phyloP scores from a whole-genome alignment of 257 asterid genomes.

The Primulina tabacum region DNA sequence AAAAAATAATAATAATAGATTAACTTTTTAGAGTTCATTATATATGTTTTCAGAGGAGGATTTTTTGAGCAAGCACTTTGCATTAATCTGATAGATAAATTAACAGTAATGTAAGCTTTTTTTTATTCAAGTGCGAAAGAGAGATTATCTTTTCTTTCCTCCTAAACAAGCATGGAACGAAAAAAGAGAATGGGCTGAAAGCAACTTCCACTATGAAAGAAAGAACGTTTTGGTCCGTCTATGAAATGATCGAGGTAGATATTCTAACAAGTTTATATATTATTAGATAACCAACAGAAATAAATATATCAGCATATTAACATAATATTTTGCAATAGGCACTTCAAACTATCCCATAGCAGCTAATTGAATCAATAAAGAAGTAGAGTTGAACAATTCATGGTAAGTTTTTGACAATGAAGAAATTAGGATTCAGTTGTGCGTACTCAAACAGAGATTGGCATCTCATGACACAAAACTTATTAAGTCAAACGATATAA shows the following conservation, averaged over 20 bases:
- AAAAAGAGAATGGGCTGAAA: not conserved
- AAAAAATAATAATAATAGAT: too few relatives aligned
- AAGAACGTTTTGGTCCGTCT: too few relatives aligned
- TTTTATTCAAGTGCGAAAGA: not conserved
- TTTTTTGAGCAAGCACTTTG: too few relatives aligned
- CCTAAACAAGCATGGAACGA: not conserved
- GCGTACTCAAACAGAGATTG: conserved; percentile 16
- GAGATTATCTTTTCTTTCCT: not conserved
- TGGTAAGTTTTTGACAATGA: not conserved
- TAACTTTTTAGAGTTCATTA: too few relatives aligned
- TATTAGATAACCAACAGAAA: too few relatives aligned
- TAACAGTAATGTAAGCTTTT: too few relatives aligned
- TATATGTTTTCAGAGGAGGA: not conserved
- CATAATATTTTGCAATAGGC: not conserved
- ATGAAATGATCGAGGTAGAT: too few relatives aligned
- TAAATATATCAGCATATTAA: too few relatives aligned
- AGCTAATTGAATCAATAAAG: not conserved
- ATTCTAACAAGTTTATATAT: too few relatives aligned
- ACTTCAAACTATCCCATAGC: not conserved
- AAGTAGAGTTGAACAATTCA: not conserved
- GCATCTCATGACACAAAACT: conserved; percentile 16
- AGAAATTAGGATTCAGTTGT: conserved; percentile 12
- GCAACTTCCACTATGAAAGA: not conserved
- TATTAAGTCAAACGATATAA: conserved; percentile 26
- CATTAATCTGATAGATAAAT: too few relatives aligned